Evolutionary conservation across 768 basidiomycete species (phyloP).

Genomic region (Phaffia australis): DNA sequence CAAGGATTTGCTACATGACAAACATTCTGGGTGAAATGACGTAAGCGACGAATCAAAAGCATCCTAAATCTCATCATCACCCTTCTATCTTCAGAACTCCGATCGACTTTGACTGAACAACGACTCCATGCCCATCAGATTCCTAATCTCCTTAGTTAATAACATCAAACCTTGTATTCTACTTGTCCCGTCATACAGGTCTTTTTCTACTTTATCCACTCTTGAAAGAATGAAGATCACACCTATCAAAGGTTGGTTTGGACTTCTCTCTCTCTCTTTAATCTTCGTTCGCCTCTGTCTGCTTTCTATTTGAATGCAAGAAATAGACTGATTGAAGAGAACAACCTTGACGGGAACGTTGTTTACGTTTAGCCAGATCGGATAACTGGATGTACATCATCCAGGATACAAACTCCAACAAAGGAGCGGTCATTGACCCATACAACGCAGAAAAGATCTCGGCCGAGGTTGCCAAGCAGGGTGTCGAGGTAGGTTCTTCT

Average conservation of each 20-base stretch:
- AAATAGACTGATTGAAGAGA: not conserved
- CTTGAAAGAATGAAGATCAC: too few relatives aligned
- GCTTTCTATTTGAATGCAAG: not conserved
- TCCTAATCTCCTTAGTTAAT: too few relatives aligned
- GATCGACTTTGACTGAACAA: too few relatives aligned
- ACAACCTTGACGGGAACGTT: not conserved
- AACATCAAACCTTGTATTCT: too few relatives aligned
- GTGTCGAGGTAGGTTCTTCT: constrained; percentile 16
- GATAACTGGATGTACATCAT: constrained; percentile 27
- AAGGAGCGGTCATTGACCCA: constrained; percentile 21
- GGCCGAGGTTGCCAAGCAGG: constrained; percentile 9
- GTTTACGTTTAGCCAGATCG: not conserved
- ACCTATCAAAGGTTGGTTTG: not conserved
- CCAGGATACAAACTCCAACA: not conserved
- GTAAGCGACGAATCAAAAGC: too few relatives aligned
- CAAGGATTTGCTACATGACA: too few relatives aligned
- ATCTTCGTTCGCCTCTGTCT: constrained; percentile 2
- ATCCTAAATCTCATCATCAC: too few relatives aligned
- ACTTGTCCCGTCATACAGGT: too few relatives aligned
- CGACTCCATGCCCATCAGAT: too few relatives aligned
- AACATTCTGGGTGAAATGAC: too few relatives aligned
- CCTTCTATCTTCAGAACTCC: too few relatives aligned
- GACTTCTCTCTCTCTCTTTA: not conserved
- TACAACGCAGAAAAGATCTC: constrained; percentile 17
- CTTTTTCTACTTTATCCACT: too few relatives aligned